Evolutionary conservation across 164 flowering plant genomes (phyloP).

Genomic region (Vitis riparia): DNA sequence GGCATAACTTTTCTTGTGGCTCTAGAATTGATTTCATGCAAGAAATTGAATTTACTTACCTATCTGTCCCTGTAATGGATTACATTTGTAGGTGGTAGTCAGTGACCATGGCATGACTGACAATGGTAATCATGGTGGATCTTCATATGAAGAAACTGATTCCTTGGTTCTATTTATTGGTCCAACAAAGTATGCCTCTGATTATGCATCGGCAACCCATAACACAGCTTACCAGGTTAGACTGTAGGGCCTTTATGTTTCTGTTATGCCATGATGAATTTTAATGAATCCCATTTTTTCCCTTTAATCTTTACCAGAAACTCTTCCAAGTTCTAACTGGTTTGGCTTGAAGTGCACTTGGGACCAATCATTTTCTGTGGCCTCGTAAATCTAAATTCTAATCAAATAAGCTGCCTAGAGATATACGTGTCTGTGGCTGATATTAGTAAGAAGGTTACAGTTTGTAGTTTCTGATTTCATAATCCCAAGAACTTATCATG

Average conservation of each 20-base stretch:
- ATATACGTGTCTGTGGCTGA: no score
- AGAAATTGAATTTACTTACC: not conserved
- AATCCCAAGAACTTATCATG: no score
- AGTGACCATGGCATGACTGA: slow-evolving; percentile 99
- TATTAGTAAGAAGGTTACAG: no score
- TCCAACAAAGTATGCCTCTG: slow-evolving; percentile 26
- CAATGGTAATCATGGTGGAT: slow-evolving; percentile 96
- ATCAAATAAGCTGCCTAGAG: no score
- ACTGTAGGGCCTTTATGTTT: not conserved
- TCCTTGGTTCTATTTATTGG: slow-evolving; percentile 79
- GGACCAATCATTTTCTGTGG: not conserved
- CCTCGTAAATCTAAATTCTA: not conserved
- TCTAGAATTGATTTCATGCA: not conserved
- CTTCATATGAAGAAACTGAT: slow-evolving; percentile 92
- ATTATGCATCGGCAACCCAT: slow-evolving; percentile 27
- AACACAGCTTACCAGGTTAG: slow-evolving; percentile 57
- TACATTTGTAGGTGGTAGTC: slow-evolving; percentile 57
- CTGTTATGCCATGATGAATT: not conserved
- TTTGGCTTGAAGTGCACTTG: not conserved
- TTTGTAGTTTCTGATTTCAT: no score
- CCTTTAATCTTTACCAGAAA: not conserved
- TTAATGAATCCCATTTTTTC: not conserved
- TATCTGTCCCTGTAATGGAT: no score
- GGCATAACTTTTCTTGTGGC: not conserved
- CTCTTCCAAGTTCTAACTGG: not conserved